Base-by-base conservation (phyloP, 1,284 basidiomycete species). In the Tilletia walkeri region DNA sequence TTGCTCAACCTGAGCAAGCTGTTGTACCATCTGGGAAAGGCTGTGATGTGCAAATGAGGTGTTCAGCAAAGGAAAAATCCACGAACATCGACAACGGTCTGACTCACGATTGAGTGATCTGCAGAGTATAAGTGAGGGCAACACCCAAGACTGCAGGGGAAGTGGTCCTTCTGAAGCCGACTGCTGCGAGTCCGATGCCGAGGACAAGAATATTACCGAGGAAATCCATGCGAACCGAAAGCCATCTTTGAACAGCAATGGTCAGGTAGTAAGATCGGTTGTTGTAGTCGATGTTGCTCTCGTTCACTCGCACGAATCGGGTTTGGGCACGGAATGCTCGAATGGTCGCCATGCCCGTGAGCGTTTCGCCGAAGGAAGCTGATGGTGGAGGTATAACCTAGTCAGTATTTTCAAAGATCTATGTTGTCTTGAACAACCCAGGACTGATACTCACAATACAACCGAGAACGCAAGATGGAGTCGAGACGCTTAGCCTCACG, bases 111-210 rank as follows among this genome's bases (percentile, higher is more conserved):
- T 89, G 75, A n/a, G 82, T 81, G 50, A 82, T 78, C 85, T 88
- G 88, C 67, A 93, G 86, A 66, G 70, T 91, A 83, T 92, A 93
- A 0, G 90, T 90, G 56, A 93, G 82, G 9, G 91, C 89, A 16
- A 93, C 85, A 71, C 90, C 91, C 49, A 90, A 92, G 77, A 92
- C 89, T 3, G 91, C 87, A 0, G 94, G 90, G 0, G 90, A 91
- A 65, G 94, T 90, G 34, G 85, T 87, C 84, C 90, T 90, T 67
- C 90, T 87, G 36, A 89, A 89, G 47, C 88, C 90, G 30, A 94
- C 89, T 20, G 92, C 87, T 69, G 95, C 87, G 74, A 95, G 87
- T 3, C 92, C 89, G 56, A 95, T 92, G 20, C 75, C 69, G 63
- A 75, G 48, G 73, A 88, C 86, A 49, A 97, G 85, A 16, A 91